Percentiles rank a stretch among this genome's conserved stretches.
phyloP scores from a whole-genome alignment of 2,329 filamentous ascomycete species.

The Pestalotiopsis fici region DNA sequence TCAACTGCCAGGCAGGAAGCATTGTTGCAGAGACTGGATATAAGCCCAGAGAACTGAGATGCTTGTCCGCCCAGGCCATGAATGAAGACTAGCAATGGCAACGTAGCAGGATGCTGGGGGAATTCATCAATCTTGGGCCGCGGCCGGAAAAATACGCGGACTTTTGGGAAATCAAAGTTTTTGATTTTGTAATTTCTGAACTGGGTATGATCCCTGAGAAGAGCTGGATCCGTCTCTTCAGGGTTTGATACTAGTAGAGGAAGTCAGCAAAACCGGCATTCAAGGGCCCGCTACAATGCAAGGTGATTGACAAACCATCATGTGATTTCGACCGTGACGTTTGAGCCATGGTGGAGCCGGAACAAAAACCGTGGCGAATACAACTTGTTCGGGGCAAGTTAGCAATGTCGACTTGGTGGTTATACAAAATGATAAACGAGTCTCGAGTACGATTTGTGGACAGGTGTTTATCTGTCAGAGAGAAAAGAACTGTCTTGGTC shows the following conservation, averaged over 20 bases:
- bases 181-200: conserved; percentile 73
- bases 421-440: neutral
- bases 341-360: neutral
- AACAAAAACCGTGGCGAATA: neutral
- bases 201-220: conserved; percentile 76
- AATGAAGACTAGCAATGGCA: conserved; percentile 87
- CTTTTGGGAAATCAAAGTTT: conserved; percentile 67
- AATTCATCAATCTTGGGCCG: conserved; percentile 84
- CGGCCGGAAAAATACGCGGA: conserved; percentile 81
- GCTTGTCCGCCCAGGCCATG: conserved; percentile 93
- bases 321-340: neutral
- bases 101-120: conserved; percentile 67
- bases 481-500: neutral
- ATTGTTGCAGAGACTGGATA: conserved; percentile 79
- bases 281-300: too few species aligned
- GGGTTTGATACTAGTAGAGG: neutral
- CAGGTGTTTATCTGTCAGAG: neutral
- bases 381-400: neutral
- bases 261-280: neutral
- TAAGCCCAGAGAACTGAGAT: conserved; percentile 80
- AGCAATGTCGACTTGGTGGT: neutral
- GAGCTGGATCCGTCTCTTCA: conserved; percentile 63
- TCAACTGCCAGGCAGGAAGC: conserved; percentile 88
- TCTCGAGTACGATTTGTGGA: neutral
- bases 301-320: neutral